phyloP scores from a whole-genome alignment of 2,329 filamentous ascomycete genomes.

The Fusarium sp. region DNA sequence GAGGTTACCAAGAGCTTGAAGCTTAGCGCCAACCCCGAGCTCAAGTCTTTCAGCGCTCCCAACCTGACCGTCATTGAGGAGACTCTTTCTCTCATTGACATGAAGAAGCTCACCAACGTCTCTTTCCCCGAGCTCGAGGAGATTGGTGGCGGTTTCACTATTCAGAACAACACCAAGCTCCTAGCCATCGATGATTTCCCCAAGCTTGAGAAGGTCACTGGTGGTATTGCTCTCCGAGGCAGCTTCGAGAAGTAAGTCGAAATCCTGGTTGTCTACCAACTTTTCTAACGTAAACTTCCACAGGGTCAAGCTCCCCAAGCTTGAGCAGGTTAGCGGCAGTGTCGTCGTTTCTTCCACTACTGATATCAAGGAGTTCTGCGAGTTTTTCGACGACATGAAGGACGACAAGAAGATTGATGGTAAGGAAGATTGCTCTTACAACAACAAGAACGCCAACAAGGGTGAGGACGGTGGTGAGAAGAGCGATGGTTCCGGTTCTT shows the following conservation, averaged over 20 bases:
- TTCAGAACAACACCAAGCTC: slow-evolving; percentile 91
- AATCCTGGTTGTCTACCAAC: neutral
- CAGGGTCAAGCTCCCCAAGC: slow-evolving; percentile 76
- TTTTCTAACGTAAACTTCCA: slow-evolving; percentile 4
- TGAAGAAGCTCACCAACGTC: slow-evolving; percentile 76
- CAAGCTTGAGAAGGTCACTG: slow-evolving; percentile 75
- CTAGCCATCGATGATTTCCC: slow-evolving; percentile 74
- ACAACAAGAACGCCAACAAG: slow-evolving; percentile 65
- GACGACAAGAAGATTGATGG: slow-evolving; percentile 58
- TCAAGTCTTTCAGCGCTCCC: slow-evolving; percentile 69
- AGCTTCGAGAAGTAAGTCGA: slow-evolving; percentile 81
- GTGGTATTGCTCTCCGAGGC: slow-evolving; percentile 87
- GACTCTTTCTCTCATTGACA: slow-evolving; percentile 71
- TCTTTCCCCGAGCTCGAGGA: slow-evolving; percentile 75
- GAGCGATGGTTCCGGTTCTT: slow-evolving; percentile 46
- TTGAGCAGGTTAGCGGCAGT: slow-evolving; percentile 76
- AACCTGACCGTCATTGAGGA: slow-evolving; percentile 76
- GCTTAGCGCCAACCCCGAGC: slow-evolving; percentile 81
- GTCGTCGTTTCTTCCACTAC: slow-evolving; percentile 77
- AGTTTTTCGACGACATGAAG: slow-evolving; percentile 61
- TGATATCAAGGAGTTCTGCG: slow-evolving; percentile 67
- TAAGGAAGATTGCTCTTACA: slow-evolving; percentile 60
- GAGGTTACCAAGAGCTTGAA: slow-evolving; percentile 82
- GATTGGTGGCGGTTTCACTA: slow-evolving; percentile 82
- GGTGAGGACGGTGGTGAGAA: slow-evolving; percentile 51